Evolutionary conservation across 2,329 filamentous ascomycete species (phyloP).

Genomic region (Elsinoe ampelina): DNA sequence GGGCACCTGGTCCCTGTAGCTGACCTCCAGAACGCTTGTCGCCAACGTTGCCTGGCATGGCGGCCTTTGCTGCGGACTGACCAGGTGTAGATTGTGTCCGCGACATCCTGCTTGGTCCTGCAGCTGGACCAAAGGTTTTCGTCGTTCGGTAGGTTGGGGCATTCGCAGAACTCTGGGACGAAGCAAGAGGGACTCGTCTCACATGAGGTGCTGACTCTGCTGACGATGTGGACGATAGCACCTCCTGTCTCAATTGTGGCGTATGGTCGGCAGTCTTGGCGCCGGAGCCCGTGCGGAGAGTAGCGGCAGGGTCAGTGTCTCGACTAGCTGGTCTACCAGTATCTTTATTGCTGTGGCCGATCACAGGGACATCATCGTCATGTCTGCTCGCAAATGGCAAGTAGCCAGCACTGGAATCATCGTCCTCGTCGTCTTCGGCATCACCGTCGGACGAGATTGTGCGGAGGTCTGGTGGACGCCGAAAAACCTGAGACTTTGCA

Average conservation of each 20-base stretch:
- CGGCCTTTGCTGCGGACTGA: neutral
- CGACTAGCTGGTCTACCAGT: constrained; percentile 7
- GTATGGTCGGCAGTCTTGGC: constrained; percentile 10
- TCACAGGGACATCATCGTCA: constrained; percentile 17
- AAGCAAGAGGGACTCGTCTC: neutral
- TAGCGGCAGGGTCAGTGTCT: constrained; percentile 15
- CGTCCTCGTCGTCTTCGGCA: constrained; percentile 35
- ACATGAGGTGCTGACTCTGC: neutral
- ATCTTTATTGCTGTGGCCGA: constrained; percentile 18
- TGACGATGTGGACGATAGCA: neutral
- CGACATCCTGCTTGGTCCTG: neutral
- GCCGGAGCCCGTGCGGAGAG: constrained; percentile 14
- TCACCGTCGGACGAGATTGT: constrained; percentile 25
- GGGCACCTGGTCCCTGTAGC: constrained; percentile 19
- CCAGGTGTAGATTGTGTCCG: constrained; percentile 1
- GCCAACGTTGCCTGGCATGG: neutral
- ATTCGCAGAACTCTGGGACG: neutral
- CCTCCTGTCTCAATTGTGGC: constrained; percentile 10
- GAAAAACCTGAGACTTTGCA: constrained; percentile 37
- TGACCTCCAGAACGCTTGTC: constrained; percentile 46
- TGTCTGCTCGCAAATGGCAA: constrained; percentile 34
- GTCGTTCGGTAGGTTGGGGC: neutral
- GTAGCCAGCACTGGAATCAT: constrained; percentile 39
- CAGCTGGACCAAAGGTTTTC: neutral
- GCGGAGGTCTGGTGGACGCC: constrained; percentile 31